Conservation (phyloP, 176 grass and related monocot species). For the Oryza longistaminata region DNA sequence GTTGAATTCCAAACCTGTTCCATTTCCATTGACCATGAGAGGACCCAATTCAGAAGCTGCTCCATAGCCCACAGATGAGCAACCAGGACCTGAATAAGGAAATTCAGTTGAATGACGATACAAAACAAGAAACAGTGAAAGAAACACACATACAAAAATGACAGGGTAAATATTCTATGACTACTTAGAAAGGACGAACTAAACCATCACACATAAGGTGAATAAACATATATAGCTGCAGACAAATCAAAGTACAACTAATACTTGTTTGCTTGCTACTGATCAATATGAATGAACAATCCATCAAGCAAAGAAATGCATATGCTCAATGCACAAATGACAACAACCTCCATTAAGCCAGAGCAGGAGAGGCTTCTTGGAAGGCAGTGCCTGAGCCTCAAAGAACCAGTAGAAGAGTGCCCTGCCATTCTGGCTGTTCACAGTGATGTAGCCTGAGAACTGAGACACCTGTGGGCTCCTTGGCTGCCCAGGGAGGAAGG, state of each 20-base stretch:
- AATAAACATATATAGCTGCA: neutral
- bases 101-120: slow-evolving; percentile 1
- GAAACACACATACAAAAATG: neutral
- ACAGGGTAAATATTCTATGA: neutral
- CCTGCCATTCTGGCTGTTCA: slow-evolving; percentile 49
- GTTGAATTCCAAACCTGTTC: slow-evolving; percentile 72
- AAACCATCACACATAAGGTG: neutral
- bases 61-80: slow-evolving; percentile 89
- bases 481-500: slow-evolving; percentile 52
- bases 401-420: slow-evolving; percentile 87
- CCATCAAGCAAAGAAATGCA: slow-evolving; percentile 11
- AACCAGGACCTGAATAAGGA: slow-evolving; percentile 57
- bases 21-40: slow-evolving; percentile 61
- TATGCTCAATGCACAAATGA: neutral
- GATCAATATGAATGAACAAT: neutral
- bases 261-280: neutral
- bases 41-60: slow-evolving; percentile 76
- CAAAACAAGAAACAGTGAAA: neutral
- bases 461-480: slow-evolving; percentile 44
- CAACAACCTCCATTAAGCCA: slow-evolving; percentile 95
- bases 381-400: slow-evolving; percentile 61
- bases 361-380: slow-evolving; percentile 71
- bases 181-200: neutral
- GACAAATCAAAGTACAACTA: neutral
- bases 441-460: slow-evolving; percentile 62